Conservation (phyloP, 2,329 filamentous ascomycete species). For the Pyrenophora teres region DNA sequence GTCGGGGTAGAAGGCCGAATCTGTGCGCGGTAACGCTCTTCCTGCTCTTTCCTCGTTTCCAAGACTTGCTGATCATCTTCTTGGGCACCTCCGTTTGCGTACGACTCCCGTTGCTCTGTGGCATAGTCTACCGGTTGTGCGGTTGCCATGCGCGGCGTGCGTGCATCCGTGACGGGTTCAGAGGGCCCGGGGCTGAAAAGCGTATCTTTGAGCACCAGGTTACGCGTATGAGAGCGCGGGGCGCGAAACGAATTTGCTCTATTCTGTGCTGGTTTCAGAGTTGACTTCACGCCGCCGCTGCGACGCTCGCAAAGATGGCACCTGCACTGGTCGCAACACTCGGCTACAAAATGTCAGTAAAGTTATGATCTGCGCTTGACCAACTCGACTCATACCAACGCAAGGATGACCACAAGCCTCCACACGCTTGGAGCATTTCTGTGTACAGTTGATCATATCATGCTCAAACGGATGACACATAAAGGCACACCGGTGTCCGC, state of each 20-base stretch:
- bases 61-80: conserved; percentile 27
- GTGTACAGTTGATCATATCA: conserved; percentile 39
- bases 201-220: conserved; percentile 5
- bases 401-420: conserved; percentile 40
- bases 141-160: neutral
- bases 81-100: conserved; percentile 13
- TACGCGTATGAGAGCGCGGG: conserved; percentile 2
- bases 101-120: conserved; percentile 15
- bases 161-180: neutral
- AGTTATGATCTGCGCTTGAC: neutral
- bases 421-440: conserved; percentile 30
- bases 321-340: conserved; percentile 38
- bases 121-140: conserved; percentile 1
- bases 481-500: conserved; percentile 42
- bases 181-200: conserved; percentile 4
- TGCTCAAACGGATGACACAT: conserved; percentile 44
- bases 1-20: conserved; percentile 6
- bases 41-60: conserved; percentile 17
- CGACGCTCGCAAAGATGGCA: conserved; percentile 36
- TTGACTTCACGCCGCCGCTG: conserved; percentile 27
- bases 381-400: conserved; percentile 12
- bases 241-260: neutral
- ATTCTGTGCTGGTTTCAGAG: conserved; percentile 29
- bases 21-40: conserved; percentile 14
- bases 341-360: conserved; percentile 8